A percentile compares a stretch with the other conserved stretches of the same genome.
phyloP scores from a whole-genome alignment of 179 eudicot species.

The Amaranthus tricolor region DNA sequence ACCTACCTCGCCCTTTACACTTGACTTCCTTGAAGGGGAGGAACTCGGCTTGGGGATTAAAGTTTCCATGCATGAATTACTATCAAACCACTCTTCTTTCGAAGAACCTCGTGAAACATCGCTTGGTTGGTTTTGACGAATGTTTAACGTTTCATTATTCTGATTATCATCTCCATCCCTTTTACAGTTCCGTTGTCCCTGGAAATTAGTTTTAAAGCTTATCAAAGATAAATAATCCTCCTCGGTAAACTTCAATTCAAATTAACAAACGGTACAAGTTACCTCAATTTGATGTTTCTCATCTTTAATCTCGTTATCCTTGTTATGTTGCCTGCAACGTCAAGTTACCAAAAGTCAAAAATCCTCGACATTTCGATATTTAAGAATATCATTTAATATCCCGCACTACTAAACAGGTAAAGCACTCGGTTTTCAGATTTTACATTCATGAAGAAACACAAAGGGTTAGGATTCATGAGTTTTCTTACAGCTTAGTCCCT shows the following conservation, averaged over 20 bases:
- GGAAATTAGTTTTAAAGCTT: conserved; percentile 1
- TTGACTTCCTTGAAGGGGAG: conserved; percentile 38
- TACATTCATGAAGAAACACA: not conserved
- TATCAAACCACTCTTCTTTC: conserved; percentile 29
- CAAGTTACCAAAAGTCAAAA: conserved; percentile 3
- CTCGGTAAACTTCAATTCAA: not conserved
- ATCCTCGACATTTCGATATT: not conserved
- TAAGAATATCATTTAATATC: not conserved
- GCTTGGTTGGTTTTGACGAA: conserved; percentile 28
- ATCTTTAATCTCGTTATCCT: conserved; percentile 20
- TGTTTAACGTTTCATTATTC: conserved; percentile 35
- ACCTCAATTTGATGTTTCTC: conserved; percentile 26
- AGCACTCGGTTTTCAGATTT: not conserved
- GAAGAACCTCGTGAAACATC: conserved; percentile 30
- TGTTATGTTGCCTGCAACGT: conserved; percentile 31
- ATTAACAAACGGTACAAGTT: not conserved
- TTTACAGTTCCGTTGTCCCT: conserved; percentile 30
- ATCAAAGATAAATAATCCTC: not conserved
- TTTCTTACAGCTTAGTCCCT: conserved; percentile 42
- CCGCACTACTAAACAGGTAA: not conserved
- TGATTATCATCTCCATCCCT: conserved; percentile 30
- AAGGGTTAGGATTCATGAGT: not conserved
- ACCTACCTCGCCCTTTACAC: conserved; percentile 55
- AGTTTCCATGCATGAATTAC: conserved; percentile 26
- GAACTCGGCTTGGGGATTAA: conserved; percentile 29